Evolutionary conservation across 2,329 filamentous ascomycete species (phyloP), one percentile per base, ranked within the genome.

Genomic region (Lasiodiplodia gonubiensis): DNA sequence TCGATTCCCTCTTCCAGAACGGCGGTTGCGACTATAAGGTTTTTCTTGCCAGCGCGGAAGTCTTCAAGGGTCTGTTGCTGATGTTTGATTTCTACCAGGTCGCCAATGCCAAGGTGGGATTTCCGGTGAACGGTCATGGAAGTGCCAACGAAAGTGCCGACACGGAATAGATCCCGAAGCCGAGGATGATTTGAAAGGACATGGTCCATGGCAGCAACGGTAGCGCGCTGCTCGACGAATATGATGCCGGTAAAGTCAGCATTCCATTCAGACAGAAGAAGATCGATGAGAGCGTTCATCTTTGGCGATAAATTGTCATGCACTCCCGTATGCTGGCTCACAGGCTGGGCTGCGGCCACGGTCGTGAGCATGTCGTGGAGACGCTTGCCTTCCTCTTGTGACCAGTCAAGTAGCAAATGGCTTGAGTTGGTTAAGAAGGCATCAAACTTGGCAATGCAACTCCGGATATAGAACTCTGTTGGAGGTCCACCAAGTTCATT

Each of bases 1-100:
- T 89, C 87, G 35, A 89, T 86, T 0, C 87, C 86, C 76, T 89
- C 87, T 74, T 89, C 86, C 2, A 88, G 78, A 0, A 88, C 86
- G 64, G 82, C 84, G 0, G 87, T 89, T 0, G 85, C 80, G 21
- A 89, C 74, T 42, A 89, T 83, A n/a, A 89, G 71, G 67, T 88
- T 88, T 54, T 82, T 86, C 18, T 75, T 76, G 2, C 86, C 86
- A 12, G 72, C 73, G 11, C 81, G 80, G 61, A 89, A 86, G n/a
- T 86, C 83, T 10, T 83, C 79, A 1, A 90, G 77, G 1, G 85
- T 85, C 35, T 80, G 74, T 55, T 80, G 78, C 67, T 88, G 86
- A 54, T 81, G 80, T 52, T 78, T 80, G 5, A 80, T 72, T 48
- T 83, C 80, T 1, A 80, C 74, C 6, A 88, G 76, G 59, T 86